Conservation (phyloP, 192 early-diverging fungal genomes). For the Coemansia sp. region DNA sequence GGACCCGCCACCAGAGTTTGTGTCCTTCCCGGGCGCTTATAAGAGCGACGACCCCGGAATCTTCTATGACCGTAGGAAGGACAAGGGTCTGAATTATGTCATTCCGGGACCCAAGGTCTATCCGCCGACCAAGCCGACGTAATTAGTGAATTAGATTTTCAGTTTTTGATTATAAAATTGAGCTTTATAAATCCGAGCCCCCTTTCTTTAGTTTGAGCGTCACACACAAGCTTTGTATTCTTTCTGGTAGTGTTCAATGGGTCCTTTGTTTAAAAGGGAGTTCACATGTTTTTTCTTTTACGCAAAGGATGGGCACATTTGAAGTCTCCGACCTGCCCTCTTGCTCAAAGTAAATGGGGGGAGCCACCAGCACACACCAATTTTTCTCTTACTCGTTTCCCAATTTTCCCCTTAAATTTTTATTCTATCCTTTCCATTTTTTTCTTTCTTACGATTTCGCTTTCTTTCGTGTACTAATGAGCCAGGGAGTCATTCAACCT, state of each 20-base stretch:
- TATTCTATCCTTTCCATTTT: not conserved
- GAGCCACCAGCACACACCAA: not conserved
- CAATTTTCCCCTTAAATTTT: not conserved
- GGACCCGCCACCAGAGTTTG: constrained; percentile 2
- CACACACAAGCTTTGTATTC: not conserved
- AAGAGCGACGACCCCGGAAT: constrained; percentile 11
- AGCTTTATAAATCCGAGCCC: too few relatives aligned
- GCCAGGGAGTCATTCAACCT: not conserved
- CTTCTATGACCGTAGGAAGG: not conserved
- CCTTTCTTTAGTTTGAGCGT: too few relatives aligned
- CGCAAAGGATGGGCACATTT: not conserved
- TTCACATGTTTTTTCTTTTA: not conserved
- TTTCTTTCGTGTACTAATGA: not conserved
- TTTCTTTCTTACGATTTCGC: not conserved
- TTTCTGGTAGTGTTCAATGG: too few relatives aligned
- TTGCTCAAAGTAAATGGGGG: not conserved
- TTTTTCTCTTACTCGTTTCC: not conserved
- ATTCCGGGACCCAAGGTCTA: constrained; percentile 18
- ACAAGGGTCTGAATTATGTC: constrained; percentile 2
- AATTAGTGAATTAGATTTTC: too few relatives aligned
- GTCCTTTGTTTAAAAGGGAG: not conserved
- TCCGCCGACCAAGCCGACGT: not conserved
- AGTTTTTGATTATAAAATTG: too few relatives aligned
- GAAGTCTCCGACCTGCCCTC: not conserved
- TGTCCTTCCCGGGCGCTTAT: constrained; percentile 23